Base-by-base conservation (phyloP, 225 moss, liverwort and hornwort genomes). In the Pleurozium schreberi region DNA sequence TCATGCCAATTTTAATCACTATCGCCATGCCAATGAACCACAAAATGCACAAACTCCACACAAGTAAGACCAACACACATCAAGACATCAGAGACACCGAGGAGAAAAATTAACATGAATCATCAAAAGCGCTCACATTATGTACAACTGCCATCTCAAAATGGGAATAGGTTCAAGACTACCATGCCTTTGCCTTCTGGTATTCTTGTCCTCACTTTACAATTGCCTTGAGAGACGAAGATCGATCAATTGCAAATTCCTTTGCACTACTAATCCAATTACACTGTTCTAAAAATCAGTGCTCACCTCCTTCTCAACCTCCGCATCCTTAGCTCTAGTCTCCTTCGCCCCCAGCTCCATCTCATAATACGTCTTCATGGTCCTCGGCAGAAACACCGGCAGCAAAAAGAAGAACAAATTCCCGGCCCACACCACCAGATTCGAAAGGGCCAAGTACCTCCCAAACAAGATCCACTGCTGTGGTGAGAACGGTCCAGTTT, bases 371-470 rank as follows among this genome's bases (percentile, higher is more conserved):
- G 81, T 88, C 88, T 80, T 92, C 87, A 95, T 92, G 23, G 88
- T 76, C 65, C 91, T 77, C 21, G 95, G 95, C 49, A 94, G 67
- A 68, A 91, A 88, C 38, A 94, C 92, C 14, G 95, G 94, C 14
- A 94, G 27, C 68, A 94, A 85, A 84, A 92, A 95, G 4, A 87
- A 62, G 69, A 93, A 94, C 42, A 95, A 82, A 81, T 94, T 94
- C 28, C 7, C 80, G 28, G 80, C 27, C 95, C 95, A 95, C 49
- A 94, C 66, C 0, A 92, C n/a, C 71, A 93, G 43, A 76, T 92
- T 94, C 0, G n/a, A 9, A 9, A 88, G 6, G 6, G 93, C 93
- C 65, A 94, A 57, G n/a, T 84, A 87, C 55, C 88, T 78, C 33
- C 94, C 93, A 8, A 94, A 94, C 76, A 81, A 20, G 58, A 90